Base-by-base conservation (phyloP, 208 protist genomes). In the Acanthamoeba lenticulata region DNA sequence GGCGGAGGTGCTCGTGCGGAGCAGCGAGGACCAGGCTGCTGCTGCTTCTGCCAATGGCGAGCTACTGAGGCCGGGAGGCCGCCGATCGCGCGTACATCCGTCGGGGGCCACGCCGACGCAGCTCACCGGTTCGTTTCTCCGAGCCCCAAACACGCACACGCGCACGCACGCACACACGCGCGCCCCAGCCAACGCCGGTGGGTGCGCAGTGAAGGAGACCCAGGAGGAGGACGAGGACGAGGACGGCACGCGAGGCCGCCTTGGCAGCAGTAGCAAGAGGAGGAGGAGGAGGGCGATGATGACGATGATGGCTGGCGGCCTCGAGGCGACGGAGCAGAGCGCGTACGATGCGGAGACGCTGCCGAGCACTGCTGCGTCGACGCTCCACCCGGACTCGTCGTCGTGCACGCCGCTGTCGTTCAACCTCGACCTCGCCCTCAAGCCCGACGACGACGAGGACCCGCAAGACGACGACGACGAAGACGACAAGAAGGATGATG, bases 371-470 rank as follows among this genome's bases (percentile, higher is more conserved):
- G 42, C 55, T 13, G 44, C 74, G 9, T 24, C 45, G 44, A 42
- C n/a, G 2, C 55, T 38, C 32, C 49, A 85, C 19, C n/a, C 29
- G 24, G 74, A 85, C 32, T 85, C 74, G n/a, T n/a, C n/a, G n/a
- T n/a, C n/a, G 4, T 85, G 74, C n/a, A 38, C 74, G 3, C 32
- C 74, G 44, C 32, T 85, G 42, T 55, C 74, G 44, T 85, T 85
- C 74, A 85, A 55, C 27, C 74, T 85, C 74, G 55, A 85, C 32
- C 44, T 85, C 5, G 74, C 74, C 27, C 74, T 85, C n/a, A 36
- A 85, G 74, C n/a, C n/a, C n/a, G n/a, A n/a, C n/a, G n/a, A n/a
- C n/a, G n/a, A n/a, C n/a, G 74, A 85, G 32, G 7, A 42, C 7
- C 29, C 74, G 24, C 19, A 32, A 4, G 72, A 9, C 24, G 1